Evolutionary conservation across 164 flowering plant genomes (phyloP).

Genomic region (Tetracentron sinense): DNA sequence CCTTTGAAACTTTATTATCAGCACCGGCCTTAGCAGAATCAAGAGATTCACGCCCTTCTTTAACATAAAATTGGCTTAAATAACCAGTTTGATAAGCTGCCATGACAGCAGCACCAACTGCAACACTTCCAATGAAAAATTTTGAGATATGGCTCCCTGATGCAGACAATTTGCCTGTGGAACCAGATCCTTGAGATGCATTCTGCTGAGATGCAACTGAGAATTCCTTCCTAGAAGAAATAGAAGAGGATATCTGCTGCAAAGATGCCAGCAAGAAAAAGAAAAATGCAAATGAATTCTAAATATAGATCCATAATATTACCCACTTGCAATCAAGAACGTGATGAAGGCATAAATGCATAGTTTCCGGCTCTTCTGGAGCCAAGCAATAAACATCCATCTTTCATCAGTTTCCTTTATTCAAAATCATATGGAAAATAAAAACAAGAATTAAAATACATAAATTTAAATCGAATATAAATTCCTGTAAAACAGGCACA

Average conservation of each 20-base stretch:
- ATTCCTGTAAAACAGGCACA: no score
- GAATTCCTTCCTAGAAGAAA: slow-evolving; percentile 46
- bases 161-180: slow-evolving; percentile 35
- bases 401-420: neutral
- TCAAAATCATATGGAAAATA: neutral
- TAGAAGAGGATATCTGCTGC: slow-evolving; percentile 39
- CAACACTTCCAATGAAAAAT: slow-evolving; percentile 44
- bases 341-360: neutral
- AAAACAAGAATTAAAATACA: neutral
- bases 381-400: neutral
- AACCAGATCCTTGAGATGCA: slow-evolving; percentile 25
- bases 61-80: slow-evolving; percentile 33
- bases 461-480: no score
- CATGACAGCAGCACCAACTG: slow-evolving; percentile 43
- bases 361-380: neutral
- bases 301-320: no score
- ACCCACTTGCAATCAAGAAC: neutral
- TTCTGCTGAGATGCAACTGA: slow-evolving; percentile 35
- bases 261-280: neutral
- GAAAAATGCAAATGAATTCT: neutral
- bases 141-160: slow-evolving; percentile 33
- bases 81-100: slow-evolving; percentile 61
- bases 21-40: slow-evolving; percentile 5
- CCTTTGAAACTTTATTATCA: slow-evolving; percentile 14
- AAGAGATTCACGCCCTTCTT: slow-evolving; percentile 20